Percentiles rank a stretch among this genome's conserved stretches.
These are phyloP conservation scores for Stephanodiscus minutulus DNA, from an alignment of 108 stramenopile genomes.

Conservation along the genomic window DNA sequence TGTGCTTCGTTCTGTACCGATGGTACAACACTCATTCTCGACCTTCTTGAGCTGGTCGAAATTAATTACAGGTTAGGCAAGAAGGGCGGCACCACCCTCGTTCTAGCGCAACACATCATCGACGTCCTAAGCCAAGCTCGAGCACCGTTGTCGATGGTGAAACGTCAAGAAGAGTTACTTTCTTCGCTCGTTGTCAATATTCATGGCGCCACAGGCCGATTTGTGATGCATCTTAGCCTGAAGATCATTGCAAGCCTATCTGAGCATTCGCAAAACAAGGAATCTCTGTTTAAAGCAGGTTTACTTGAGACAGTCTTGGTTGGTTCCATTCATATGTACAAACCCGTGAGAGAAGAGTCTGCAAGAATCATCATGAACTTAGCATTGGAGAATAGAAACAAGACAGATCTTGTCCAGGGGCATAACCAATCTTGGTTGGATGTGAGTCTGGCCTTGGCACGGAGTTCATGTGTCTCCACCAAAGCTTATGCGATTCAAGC, in stretches of 20 bases:
- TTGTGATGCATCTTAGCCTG: constrained; percentile 39
- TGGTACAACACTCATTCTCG: constrained; percentile 30
- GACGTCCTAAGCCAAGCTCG: constrained; percentile 18
- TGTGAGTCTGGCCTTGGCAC: constrained; percentile 3
- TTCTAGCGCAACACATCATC: constrained; percentile 27
- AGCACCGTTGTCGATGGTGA: constrained; percentile 28
- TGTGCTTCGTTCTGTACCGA: constrained; percentile 35
- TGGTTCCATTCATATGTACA: constrained; percentile 38
- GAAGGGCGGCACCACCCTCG: constrained; percentile 30
- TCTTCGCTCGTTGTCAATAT: constrained; percentile 30
- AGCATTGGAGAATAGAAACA: constrained; percentile 39
- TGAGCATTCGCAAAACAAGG: constrained; percentile 42
- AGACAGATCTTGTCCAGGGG: constrained; percentile 20
- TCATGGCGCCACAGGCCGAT: constrained; percentile 26
- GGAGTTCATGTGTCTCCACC: constrained; percentile 11
- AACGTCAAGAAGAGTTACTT: constrained; percentile 21
- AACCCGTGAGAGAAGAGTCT: constrained; percentile 33
- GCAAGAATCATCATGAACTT: constrained; percentile 37
- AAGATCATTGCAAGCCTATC: constrained; percentile 36
- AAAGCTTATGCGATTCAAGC: constrained; percentile 29
- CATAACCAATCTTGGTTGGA: constrained; percentile 24
- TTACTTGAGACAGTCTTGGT: constrained; percentile 30
- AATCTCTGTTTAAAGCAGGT: constrained; percentile 16
- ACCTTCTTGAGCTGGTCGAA: constrained; percentile 37
- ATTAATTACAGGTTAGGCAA: constrained; percentile 41